phyloP scores from a whole-genome alignment of 2,329 filamentous ascomycete genomes.

The Tolypocladium inflatum region DNA sequence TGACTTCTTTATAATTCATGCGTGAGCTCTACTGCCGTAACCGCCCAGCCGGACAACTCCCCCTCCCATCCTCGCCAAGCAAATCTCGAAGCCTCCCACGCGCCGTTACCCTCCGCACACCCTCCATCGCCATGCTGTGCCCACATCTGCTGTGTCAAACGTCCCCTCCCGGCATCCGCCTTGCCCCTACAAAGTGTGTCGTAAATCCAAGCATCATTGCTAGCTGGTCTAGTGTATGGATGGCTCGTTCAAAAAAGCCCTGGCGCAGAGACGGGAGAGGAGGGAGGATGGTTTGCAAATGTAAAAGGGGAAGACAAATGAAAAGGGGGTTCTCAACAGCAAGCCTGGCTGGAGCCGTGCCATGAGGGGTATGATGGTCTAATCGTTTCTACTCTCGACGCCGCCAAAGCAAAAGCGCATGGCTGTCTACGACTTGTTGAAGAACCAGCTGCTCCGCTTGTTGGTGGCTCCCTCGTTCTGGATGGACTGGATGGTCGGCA shows the following conservation, averaged over 20 bases:
- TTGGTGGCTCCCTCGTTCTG: slow-evolving; percentile 44
- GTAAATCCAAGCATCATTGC: slow-evolving; percentile 11
- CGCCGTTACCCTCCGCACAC: background rate
- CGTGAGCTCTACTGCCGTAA: slow-evolving; percentile 18
- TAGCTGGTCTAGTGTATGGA: slow-evolving; percentile 1
- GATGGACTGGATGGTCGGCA: slow-evolving; percentile 48
- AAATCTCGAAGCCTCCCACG: background rate
- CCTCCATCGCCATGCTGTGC: background rate
- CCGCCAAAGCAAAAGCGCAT: background rate
- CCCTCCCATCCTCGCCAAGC: background rate
- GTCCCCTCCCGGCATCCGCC: slow-evolving; percentile 4
- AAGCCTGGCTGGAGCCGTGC: background rate
- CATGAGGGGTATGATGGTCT: slow-evolving; percentile 7
- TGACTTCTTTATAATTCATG: slow-evolving; percentile 11
- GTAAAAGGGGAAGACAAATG: slow-evolving; percentile 2
- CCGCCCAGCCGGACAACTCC: slow-evolving; percentile 12
- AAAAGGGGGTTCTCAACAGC: slow-evolving; percentile 3
- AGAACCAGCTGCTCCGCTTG: slow-evolving; percentile 70
- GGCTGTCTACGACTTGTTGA: slow-evolving; percentile 45
- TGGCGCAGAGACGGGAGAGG: background rate
- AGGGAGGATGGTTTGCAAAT: slow-evolving; percentile 2
- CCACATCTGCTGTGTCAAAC: slow-evolving; percentile 2
- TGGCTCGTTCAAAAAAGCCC: background rate
- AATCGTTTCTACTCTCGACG: slow-evolving; percentile 6
- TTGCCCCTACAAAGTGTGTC: slow-evolving; percentile 5